Conservation (phyloP, 257 asterid genomes). For the Vinca minor region DNA sequence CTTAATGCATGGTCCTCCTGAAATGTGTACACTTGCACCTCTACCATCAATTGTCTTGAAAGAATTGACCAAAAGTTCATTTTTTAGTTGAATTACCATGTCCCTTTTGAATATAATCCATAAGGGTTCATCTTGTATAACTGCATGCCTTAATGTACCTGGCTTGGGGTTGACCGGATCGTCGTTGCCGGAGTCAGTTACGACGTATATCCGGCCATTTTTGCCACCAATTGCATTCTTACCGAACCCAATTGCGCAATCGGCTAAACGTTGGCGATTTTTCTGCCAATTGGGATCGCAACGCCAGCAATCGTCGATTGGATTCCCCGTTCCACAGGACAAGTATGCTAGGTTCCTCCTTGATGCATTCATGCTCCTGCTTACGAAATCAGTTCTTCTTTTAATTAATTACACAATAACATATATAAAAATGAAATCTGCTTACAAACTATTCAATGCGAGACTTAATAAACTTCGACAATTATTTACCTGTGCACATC, state of each 20-base stretch:
- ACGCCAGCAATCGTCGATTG: constrained; percentile 81
- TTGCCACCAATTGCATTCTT: constrained; percentile 56
- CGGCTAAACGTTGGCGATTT: constrained; percentile 64
- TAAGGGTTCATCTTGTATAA: constrained; percentile 56
- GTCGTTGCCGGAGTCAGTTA: constrained; percentile 53
- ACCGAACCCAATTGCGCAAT: constrained; percentile 78
- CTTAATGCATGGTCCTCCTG: constrained; percentile 65
- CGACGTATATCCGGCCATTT: constrained; percentile 53
- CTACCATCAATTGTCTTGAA: constrained; percentile 77
- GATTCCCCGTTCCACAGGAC: constrained; percentile 70
- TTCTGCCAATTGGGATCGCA: constrained; percentile 54
- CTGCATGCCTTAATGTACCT: constrained; percentile 71
- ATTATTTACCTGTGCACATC: constrained; percentile 49
- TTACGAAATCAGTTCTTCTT: too few relatives aligned
- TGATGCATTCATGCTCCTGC: constrained; percentile 57
- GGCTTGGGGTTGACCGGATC: constrained; percentile 59
- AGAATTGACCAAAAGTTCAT: constrained; percentile 60
- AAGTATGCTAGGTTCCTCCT: constrained; percentile 49
- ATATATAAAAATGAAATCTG: too few relatives aligned
- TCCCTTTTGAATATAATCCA: constrained; percentile 66
- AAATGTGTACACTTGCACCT: constrained; percentile 60
- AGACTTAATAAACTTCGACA: not conserved
- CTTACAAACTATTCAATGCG: not conserved
- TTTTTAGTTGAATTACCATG: constrained; percentile 55
- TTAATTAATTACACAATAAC: too few relatives aligned